Base-by-base conservation (phyloP, 148 eudicot species). In the Vaccinium myrtillus region DNA sequence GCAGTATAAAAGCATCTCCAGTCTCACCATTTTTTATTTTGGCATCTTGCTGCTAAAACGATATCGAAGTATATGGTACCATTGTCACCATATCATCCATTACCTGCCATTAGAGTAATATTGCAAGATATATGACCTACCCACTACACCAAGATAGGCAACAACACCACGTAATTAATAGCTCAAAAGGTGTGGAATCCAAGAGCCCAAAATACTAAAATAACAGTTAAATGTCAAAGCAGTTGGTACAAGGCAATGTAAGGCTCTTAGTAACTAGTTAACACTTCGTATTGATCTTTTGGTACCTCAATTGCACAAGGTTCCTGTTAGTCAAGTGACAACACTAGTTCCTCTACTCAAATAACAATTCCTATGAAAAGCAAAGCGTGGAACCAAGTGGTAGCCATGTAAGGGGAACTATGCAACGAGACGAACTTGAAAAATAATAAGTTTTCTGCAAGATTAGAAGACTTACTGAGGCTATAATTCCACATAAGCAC, bases 401-500 rank as follows among this genome's bases (percentile, higher is more conserved):
- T 49, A 82, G 53, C 30, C 54, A 55, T 77, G 78, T 48, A 43
- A 83, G 70, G 71, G 77, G 61, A 50, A 59, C 74, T 8, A 59
- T 14, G 63, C 77, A 69, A 30, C 54, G 1, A 50, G 11, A 51
- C 27, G 5, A 69, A 70, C 77, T 69, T 16, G 19, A 46, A 39
- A 27, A 48, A 23, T 43, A 61, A 32, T 32, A 50, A 13, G 2
- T 53, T 23, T 25, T 78, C 23, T 15, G 43, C 51, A 1, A 81
- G 75, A 82, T 27, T 70, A 54, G 83, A 51, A 67, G 8, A 84
- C 95, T 85, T 91, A 93, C 98, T 77, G 92, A 89, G 84, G 98
- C 98, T 71, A 89, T 93, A 81, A 92, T 87, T 83, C 97, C 98
- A 86, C 90, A 88, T 81, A 95, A 90, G 84, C 94, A 93, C 93